These are phyloP conservation scores for Wickerhamiella australiensis DNA, from an alignment of 805 yeast species.

Conservation along the genomic window DNA sequence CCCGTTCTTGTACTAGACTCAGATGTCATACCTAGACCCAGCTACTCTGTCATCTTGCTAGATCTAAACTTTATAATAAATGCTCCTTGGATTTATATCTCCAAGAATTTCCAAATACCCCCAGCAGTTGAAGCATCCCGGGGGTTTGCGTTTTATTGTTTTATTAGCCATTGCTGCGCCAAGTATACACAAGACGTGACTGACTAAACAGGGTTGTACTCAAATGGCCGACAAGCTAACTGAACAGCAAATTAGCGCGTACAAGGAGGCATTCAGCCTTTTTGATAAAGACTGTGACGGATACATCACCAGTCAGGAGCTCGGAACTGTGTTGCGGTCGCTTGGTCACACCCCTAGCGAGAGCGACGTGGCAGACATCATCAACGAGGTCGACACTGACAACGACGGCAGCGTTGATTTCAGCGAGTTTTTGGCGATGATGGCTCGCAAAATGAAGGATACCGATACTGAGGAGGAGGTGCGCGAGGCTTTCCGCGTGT, in stretches of 20 bases:
- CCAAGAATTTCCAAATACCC: too few species aligned
- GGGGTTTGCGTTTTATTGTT: too few species aligned
- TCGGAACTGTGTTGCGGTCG: slow-evolving; percentile 98
- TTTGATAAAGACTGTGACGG: slow-evolving; percentile 97
- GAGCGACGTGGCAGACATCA: slow-evolving; percentile 89
- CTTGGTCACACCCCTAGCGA: slow-evolving; percentile 95
- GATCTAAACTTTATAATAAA: too few species aligned
- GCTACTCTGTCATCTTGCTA: too few species aligned
- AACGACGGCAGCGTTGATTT: slow-evolving; percentile 84
- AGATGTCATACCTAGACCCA: too few species aligned
- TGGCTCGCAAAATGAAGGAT: slow-evolving; percentile 90
- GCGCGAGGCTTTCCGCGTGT: slow-evolving; percentile 94
- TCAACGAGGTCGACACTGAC: slow-evolving; percentile 93
- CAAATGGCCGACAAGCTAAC: slow-evolving; percentile 68
- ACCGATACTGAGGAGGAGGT: slow-evolving; percentile 96
- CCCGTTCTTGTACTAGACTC: too few species aligned
- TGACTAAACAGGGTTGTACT: neutral
- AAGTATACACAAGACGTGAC: neutral
- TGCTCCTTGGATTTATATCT: too few species aligned
- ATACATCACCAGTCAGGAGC: slow-evolving; percentile 81
- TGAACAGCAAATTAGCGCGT: slow-evolving; percentile 92
- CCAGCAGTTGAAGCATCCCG: too few species aligned
- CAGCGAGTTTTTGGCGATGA: slow-evolving; percentile 70
- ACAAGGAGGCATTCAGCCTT: slow-evolving; percentile 93
- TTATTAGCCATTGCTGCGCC: neutral